These are phyloP conservation scores for Fusarium duplospermum DNA, from an alignment of 2,329 filamentous ascomycete species.

Conservation along the genomic window DNA sequence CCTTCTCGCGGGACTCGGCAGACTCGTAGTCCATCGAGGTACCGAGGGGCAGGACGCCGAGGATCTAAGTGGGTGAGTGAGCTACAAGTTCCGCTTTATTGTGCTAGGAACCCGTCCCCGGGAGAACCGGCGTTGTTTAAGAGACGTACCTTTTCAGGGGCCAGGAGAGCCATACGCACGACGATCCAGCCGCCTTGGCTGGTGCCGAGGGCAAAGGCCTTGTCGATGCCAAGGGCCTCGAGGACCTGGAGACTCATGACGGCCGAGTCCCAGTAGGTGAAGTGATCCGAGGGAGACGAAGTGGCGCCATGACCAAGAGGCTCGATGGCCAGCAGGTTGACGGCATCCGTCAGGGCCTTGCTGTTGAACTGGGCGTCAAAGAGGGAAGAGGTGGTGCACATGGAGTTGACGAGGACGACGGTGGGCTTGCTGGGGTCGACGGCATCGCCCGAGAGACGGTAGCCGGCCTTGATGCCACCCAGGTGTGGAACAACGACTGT, in stretches of 20 bases:
- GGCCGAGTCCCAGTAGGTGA: slow-evolving; percentile 67
- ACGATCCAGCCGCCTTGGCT: slow-evolving; percentile 66
- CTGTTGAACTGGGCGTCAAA: slow-evolving; percentile 58
- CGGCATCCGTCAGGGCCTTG: slow-evolving; percentile 51
- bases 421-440: slow-evolving; percentile 64
- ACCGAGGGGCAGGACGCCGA: slow-evolving; percentile 60
- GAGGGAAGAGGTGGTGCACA: slow-evolving; percentile 61
- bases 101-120: neutral
- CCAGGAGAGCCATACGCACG: slow-evolving; percentile 62
- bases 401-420: slow-evolving; percentile 63
- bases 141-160: slow-evolving; percentile 57
- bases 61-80: slow-evolving; percentile 50
- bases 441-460: slow-evolving; percentile 53
- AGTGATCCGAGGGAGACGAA: slow-evolving; percentile 56
- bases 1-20: slow-evolving; percentile 55
- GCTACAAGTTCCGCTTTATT: slow-evolving; percentile 7
- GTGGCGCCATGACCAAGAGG: slow-evolving; percentile 65
- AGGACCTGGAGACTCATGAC: slow-evolving; percentile 67
- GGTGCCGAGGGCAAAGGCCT: slow-evolving; percentile 63
- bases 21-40: slow-evolving; percentile 67
- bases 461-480: slow-evolving; percentile 60
- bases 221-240: slow-evolving; percentile 59
- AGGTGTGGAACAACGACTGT: slow-evolving; percentile 61
- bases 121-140: neutral
- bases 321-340: slow-evolving; percentile 65